Evolutionary conservation across 345 rosid genomes (phyloP).

Genomic region (Atalantia buxifolia): DNA sequence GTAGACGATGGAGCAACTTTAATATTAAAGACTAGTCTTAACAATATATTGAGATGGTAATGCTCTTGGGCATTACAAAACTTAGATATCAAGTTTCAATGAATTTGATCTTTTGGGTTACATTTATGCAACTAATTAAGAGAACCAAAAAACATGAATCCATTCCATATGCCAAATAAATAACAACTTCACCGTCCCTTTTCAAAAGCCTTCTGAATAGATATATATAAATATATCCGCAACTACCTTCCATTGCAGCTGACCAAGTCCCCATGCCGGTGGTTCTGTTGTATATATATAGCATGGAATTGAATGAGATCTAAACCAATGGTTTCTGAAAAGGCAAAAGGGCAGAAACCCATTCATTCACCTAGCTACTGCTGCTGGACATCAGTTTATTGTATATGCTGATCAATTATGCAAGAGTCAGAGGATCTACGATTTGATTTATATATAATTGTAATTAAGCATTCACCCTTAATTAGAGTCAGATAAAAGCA

Average conservation of each 20-base stretch:
- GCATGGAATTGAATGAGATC: conserved; percentile 5
- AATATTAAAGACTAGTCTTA: too few relatives aligned
- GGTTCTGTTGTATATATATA: not conserved
- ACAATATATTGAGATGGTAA: not conserved
- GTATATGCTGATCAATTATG: not conserved
- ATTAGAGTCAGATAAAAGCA: too few relatives aligned
- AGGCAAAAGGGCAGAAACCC: not conserved
- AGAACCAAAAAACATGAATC: conserved; percentile 11
- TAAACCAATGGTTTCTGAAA: not conserved
- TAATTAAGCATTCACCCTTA: too few relatives aligned
- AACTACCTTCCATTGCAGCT: not conserved
- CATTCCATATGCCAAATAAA: conserved; percentile 19
- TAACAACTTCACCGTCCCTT: conserved; percentile 17
- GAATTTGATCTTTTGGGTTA: not conserved
- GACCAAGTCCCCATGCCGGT: not conserved
- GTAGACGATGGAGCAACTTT: too few relatives aligned
- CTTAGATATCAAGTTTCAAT: not conserved
- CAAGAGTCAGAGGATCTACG: not conserved
- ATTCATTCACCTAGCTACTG: not conserved
- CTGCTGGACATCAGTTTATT: not conserved
- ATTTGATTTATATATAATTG: not conserved
- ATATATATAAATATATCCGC: too few relatives aligned
- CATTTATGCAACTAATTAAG: not conserved
- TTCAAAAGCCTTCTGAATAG: not conserved
- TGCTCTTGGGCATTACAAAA: not conserved